Conservation (phyloP, 352 stramenopile genomes). For the Halophytophthora polymorphica region DNA sequence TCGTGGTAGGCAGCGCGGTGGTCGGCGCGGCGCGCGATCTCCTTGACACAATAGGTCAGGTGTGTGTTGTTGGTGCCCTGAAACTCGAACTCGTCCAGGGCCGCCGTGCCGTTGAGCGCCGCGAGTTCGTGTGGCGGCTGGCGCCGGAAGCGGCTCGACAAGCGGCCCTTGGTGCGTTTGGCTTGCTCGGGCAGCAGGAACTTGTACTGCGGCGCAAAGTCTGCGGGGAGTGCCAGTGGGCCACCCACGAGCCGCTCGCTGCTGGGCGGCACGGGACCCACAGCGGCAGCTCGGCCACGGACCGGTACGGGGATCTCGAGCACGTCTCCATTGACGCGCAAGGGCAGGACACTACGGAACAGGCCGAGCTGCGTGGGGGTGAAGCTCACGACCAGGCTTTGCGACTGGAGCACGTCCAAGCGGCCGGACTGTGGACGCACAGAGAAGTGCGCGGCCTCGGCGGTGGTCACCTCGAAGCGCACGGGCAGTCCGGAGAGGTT, state of each 20-base stretch:
- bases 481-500: constrained; percentile 73
- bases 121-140: constrained; percentile 63
- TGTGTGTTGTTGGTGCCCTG: constrained; percentile 83
- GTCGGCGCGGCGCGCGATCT: constrained; percentile 62
- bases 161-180: constrained; percentile 50
- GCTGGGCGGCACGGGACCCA: constrained; percentile 35
- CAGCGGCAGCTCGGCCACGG: constrained; percentile 49
- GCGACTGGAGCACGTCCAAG: constrained; percentile 83
- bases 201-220: constrained; percentile 89
- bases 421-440: constrained; percentile 55
- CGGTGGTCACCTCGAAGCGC: constrained; percentile 53
- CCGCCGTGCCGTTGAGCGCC: constrained; percentile 62
- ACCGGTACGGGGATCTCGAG: constrained; percentile 60
- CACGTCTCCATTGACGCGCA: constrained; percentile 50
- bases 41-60: constrained; percentile 83
- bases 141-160: constrained; percentile 48
- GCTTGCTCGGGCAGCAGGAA: constrained; percentile 83
- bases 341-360: constrained; percentile 46
- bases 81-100: constrained; percentile 79
- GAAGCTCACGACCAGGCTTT: constrained; percentile 90
- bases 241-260: constrained; percentile 47
- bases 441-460: constrained; percentile 70
- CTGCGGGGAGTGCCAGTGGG: constrained; percentile 58
- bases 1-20: constrained; percentile 70
- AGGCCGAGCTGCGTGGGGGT: constrained; percentile 81